Conservation (phyloP, 2,329 filamentous ascomycete species). For the Apiospora pterosperma region DNA sequence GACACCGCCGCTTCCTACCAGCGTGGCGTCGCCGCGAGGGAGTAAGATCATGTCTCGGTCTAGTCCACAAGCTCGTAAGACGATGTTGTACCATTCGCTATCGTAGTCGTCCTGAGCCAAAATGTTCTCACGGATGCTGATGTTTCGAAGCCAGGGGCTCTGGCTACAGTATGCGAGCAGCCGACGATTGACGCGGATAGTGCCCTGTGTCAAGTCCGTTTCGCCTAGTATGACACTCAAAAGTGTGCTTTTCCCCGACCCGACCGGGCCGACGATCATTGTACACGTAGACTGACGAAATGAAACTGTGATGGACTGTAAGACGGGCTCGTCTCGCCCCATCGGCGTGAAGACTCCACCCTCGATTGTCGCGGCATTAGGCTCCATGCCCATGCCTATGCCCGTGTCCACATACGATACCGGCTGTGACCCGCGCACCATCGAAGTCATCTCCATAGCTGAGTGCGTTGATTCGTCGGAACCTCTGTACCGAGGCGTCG, state of each 20-base stretch:
- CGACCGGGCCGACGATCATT: background rate
- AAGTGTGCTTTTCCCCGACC: conserved; percentile 3
- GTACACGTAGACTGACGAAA: background rate
- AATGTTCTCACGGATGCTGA: conserved; percentile 21
- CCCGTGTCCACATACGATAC: background rate
- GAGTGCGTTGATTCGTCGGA: background rate
- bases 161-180: conserved; percentile 18
- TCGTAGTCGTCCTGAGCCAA: conserved; percentile 17
- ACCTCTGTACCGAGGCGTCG: background rate
- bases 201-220: background rate
- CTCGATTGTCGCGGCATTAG: background rate
- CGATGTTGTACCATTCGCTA: conserved; percentile 13
- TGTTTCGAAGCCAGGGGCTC: conserved; percentile 21
- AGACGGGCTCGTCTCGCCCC: background rate
- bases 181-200: background rate
- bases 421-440: background rate
- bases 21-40: background rate
- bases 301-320: background rate
- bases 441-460: background rate
- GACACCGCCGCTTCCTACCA: conserved; percentile 6
- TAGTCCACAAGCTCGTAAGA: conserved; percentile 13
- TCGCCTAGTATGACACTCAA: conserved; percentile 2
- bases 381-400: no score
- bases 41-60: background rate
- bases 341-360: background rate